Conservation (phyloP, 768 basidiomycete genomes). For the Collybia sp. region DNA sequence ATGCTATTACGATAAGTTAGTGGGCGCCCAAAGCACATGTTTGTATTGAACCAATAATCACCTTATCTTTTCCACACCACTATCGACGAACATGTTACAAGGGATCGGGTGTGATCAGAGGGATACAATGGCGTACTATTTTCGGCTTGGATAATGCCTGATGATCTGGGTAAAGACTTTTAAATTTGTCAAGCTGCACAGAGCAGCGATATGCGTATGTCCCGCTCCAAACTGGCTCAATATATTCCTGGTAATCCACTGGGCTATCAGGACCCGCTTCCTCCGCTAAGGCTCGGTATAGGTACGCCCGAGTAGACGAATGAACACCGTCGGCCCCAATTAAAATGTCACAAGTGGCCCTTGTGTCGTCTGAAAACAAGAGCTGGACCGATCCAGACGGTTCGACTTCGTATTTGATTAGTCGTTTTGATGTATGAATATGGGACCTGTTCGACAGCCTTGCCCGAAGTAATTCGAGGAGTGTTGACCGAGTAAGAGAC, state of each 20-base stretch:
- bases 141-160: conserved; percentile 38
- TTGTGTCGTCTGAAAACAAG: conserved; percentile 19
- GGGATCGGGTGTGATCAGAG: no score
- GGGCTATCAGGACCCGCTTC: not conserved
- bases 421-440: conserved; percentile 18
- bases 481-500: conserved; percentile 13
- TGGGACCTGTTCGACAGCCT: conserved; percentile 15
- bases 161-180: conserved; percentile 37
- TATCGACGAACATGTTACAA: conserved; percentile 14
- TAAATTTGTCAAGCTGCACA: conserved; percentile 40
- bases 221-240: conserved; percentile 35
- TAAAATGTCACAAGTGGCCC: conserved; percentile 26
- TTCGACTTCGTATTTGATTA: conserved; percentile 8
- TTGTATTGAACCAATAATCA: conserved; percentile 15
- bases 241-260: conserved; percentile 4
- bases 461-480: conserved; percentile 18
- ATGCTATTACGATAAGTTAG: conserved; percentile 7
- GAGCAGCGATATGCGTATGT: conserved; percentile 41
- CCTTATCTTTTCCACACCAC: conserved; percentile 54
- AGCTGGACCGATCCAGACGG: conserved; percentile 10
- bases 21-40: not conserved
- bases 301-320: conserved; percentile 14
- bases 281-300: conserved; percentile 10
- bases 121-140: conserved; percentile 30
- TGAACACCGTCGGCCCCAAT: conserved; percentile 39